phyloP scores from a whole-genome alignment of 2,329 filamentous ascomycete species.

The Penicillium carneum region DNA sequence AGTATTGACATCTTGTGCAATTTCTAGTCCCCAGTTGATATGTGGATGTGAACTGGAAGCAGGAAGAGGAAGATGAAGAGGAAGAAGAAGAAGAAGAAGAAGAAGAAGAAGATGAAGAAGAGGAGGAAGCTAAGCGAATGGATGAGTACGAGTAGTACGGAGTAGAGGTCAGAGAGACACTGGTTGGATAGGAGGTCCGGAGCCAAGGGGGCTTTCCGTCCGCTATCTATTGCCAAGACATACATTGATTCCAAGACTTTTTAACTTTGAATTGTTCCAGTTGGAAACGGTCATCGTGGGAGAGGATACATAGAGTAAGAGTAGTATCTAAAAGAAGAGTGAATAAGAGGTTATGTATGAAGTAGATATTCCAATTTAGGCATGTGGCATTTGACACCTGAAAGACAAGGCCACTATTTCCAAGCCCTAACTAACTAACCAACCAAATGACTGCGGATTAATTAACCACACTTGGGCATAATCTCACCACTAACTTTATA shows the following conservation, averaged over 20 bases:
- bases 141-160: background rate
- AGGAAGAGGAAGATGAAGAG: background rate
- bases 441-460: too few species aligned
- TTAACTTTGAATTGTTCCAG: background rate
- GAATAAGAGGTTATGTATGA: too few species aligned
- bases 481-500: background rate
- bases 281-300: accelerated
- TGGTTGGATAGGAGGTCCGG: background rate
- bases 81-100: background rate
- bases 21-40: background rate
- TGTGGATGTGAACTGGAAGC: background rate
- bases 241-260: background rate
- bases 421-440: background rate
- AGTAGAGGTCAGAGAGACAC: background rate
- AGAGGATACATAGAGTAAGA: too few species aligned
- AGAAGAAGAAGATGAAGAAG: background rate
- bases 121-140: background rate
- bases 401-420: background rate
- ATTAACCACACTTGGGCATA: background rate
- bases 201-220: too few species aligned
- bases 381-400: background rate
- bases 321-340: too few species aligned
- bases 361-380: background rate
- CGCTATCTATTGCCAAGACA: background rate
- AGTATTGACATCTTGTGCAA: background rate